A percentile compares a stretch with the other conserved stretches of the same genome.
phyloP scores from a whole-genome alignment of 768 basidiomycete genomes.

The Boletales sp. region DNA sequence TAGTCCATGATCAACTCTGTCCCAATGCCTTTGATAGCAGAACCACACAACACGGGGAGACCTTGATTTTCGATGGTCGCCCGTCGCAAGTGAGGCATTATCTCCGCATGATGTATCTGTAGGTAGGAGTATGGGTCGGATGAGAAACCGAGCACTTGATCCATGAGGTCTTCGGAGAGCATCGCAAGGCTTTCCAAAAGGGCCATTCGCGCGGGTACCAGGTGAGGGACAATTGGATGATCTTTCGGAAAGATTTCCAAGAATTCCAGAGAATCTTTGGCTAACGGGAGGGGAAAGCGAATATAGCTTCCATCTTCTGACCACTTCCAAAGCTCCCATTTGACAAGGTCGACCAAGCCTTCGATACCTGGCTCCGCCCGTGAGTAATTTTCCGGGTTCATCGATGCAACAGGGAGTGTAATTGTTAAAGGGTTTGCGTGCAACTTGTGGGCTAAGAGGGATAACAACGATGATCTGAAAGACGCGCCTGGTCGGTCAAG shows the following conservation, averaged over 20 bases:
- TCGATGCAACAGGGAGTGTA: conserved; percentile 75
- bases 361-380: conserved; percentile 81
- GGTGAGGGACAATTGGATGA: conserved; percentile 68
- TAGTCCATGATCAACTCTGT: conserved; percentile 82
- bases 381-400: conserved; percentile 59
- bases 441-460: conserved; percentile 68
- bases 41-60: conserved; percentile 79
- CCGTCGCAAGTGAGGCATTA: conserved; percentile 63
- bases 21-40: conserved; percentile 77
- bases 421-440: conserved; percentile 72
- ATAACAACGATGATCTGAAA: conserved; percentile 65
- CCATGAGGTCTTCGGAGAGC: conserved; percentile 80
- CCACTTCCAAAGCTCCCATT: conserved; percentile 84
- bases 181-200: conserved; percentile 78
- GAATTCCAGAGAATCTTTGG: conserved; percentile 40
- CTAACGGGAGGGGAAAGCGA: conserved; percentile 48
- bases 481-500: conserved; percentile 86
- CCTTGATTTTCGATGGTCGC: conserved; percentile 64
- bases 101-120: conserved; percentile 44
- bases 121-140: conserved; percentile 63
- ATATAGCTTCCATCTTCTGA: conserved; percentile 44
- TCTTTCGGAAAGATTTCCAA: conserved; percentile 44
- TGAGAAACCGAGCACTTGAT: conserved; percentile 55
- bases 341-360: conserved; percentile 78
- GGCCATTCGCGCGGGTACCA: conserved; percentile 62